Base-by-base conservation (phyloP, 192 early-diverging fungal genomes). In the Podila epigama region DNA sequence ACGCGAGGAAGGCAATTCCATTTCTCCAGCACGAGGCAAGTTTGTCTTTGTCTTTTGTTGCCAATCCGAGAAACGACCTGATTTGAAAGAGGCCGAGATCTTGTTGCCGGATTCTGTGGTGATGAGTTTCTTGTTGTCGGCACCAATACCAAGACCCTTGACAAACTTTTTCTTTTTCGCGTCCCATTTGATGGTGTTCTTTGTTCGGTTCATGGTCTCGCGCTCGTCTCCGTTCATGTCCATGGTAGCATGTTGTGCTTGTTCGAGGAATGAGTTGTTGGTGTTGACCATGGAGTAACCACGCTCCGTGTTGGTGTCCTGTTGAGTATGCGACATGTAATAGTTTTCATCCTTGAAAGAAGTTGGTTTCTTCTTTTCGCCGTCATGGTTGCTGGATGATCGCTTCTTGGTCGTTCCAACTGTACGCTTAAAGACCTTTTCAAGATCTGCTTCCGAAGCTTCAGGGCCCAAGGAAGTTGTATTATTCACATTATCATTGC, bases 91-190 rank as follows among this genome's bases (percentile, higher is more conserved):
- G 5, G 96, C 97, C 5, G 92, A 91, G 29, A 99, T 87, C 70
- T 91, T 80, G n/a, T 91, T 89, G 36, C 97, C 97, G 55, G 86
- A 92, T 68, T 99, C 97, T 4, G 93, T 95, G 40, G 86, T 87
- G 58, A 99, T 97, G 60, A 94, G 66, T 85, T 98, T 99, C 73
- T 95, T 95, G 82, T 99, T 99, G 69, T 99, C 96, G 1, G 91
- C 70, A 16, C 97, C 97, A 63, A 97, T 87, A 25, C 94, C 94
- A 4, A 77, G 66, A 25, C 95, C 89, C 33, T 83, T 79, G 36
- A 95, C 89, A 88, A 97, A 99, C 63, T 90, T 91, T 81, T 94
- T 95, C 84, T 98, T 97, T 70, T 90, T 94, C 55, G 88, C 85
- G 78, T 99, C 96, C 97, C 97, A 99, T 35, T 91, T 85, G 39